Conservation (phyloP, 257 asterid species). For the Solanum etuberosum region DNA sequence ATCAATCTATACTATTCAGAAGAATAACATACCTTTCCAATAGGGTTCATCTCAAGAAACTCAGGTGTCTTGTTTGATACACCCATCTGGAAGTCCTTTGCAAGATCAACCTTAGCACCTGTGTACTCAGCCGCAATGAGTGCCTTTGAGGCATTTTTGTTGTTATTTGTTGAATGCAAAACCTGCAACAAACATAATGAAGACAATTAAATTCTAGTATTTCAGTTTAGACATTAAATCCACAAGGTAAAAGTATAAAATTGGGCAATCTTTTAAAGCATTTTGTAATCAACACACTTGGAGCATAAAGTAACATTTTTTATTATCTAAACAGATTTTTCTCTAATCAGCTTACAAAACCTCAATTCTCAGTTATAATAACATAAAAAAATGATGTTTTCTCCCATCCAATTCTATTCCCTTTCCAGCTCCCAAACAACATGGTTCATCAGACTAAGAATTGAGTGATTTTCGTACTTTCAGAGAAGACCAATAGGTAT, state of each 20-base stretch:
- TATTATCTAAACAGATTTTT: not conserved
- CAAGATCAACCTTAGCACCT: constrained; percentile 47
- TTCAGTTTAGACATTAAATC: not conserved
- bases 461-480: no score
- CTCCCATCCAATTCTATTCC: not conserved
- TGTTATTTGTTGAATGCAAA: constrained; percentile 33
- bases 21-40: constrained; percentile 35
- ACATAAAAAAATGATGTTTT: not conserved
- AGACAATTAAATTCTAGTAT: not conserved
- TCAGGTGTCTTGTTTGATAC: constrained; percentile 73
- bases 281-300: not conserved
- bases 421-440: not conserved
- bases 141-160: constrained; percentile 53
- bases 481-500: not conserved
- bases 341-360: not conserved
- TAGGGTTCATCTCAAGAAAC: constrained; percentile 75
- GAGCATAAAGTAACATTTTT: not conserved
- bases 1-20: not conserved
- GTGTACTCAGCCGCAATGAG: constrained; percentile 50
- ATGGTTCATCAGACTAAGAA: not conserved
- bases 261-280: not conserved
- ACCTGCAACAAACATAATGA: constrained; percentile 14
- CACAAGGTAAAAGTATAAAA: not conserved
- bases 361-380: not conserved
- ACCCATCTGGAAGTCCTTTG: constrained; percentile 59